Evolutionary conservation across 2,329 filamentous ascomycete genomes (phyloP).

Genomic region (Diaporthe velutina): DNA sequence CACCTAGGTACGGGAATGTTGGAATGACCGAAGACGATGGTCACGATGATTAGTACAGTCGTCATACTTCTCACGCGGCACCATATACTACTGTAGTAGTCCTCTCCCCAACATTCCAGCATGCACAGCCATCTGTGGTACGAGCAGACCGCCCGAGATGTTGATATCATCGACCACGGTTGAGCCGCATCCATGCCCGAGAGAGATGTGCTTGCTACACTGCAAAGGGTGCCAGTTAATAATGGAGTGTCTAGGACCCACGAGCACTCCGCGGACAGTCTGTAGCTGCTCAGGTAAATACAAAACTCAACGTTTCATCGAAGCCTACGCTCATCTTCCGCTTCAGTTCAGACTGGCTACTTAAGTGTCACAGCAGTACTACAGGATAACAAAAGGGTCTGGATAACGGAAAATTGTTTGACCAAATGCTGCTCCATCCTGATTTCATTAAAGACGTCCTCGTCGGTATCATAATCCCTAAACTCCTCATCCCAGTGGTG

Average conservation of each 20-base stretch:
- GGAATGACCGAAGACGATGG: too few relatives aligned
- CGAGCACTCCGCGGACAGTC: too few relatives aligned
- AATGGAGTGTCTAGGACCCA: neutral
- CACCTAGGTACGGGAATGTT: too few relatives aligned
- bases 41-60: neutral
- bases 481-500: conserved; percentile 4
- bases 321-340: neutral
- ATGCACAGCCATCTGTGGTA: neutral
- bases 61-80: neutral
- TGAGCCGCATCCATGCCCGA: neutral
- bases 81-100: neutral
- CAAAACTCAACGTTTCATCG: neutral
- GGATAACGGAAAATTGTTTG: neutral
- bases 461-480: conserved; percentile 21
- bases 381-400: neutral
- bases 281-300: neutral
- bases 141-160: neutral
- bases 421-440: neutral
- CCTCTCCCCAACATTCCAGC: neutral
- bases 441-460: conserved; percentile 4
- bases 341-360: neutral
- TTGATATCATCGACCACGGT: neutral
- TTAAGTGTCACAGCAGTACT: neutral
- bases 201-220: too few relatives aligned
- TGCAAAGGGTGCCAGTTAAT: neutral